phyloP scores from a whole-genome alignment of 345 rosid species.

The Aquilaria yunnanensis region DNA sequence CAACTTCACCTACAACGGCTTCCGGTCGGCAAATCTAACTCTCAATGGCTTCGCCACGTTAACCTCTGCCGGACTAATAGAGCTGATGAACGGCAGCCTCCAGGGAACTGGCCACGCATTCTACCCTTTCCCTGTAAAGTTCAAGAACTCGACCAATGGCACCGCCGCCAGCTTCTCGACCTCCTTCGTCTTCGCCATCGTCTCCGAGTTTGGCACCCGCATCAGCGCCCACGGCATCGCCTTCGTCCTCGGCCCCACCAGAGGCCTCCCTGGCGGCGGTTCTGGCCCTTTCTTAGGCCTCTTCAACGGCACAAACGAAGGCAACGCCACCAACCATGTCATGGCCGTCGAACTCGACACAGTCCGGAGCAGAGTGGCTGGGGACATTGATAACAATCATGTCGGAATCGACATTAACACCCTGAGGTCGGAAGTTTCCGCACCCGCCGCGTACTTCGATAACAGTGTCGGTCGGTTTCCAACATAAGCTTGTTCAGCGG shows the following conservation, averaged over 20 bases:
- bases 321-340: constrained; percentile 35
- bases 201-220: constrained; percentile 16
- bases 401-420: constrained; percentile 54
- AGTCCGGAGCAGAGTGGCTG: constrained; percentile 26
- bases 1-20: constrained; percentile 29
- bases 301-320: constrained; percentile 30
- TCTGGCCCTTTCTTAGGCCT: constrained; percentile 39
- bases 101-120: constrained; percentile 42
- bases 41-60: constrained; percentile 33
- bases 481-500: constrained; percentile 28
- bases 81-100: constrained; percentile 32
- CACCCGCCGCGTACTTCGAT: constrained; percentile 36
- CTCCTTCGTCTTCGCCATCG: constrained; percentile 55
- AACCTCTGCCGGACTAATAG: constrained; percentile 32
- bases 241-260: constrained; percentile 47
- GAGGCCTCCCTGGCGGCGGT: constrained; percentile 27
- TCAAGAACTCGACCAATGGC: constrained; percentile 36
- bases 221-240: constrained; percentile 44
- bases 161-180: constrained; percentile 39
- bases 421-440: constrained; percentile 25
- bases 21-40: constrained; percentile 24
- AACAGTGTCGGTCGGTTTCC: background rate
- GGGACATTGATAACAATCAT: constrained; percentile 44
- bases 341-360: constrained; percentile 59
- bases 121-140: constrained; percentile 16